Conservation (phyloP, 352 stramenopile genomes). For the Globisporangium recalcitrans region DNA sequence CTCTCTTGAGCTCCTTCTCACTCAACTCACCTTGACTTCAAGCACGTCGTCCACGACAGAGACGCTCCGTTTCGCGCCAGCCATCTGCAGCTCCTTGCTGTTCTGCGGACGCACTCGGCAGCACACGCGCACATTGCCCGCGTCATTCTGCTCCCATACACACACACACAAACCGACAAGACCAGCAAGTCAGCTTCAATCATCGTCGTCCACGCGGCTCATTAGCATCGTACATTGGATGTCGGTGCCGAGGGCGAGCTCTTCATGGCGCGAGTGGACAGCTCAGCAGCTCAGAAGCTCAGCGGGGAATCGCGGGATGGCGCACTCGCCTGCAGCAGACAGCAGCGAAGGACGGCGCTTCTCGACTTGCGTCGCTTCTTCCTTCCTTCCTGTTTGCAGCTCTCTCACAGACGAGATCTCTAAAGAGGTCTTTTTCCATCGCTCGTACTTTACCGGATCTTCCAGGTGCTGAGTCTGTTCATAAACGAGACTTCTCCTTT, state of each 20-base stretch:
- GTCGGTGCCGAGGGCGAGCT: not conserved
- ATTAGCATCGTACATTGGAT: not conserved
- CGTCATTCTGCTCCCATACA: conserved; percentile 10
- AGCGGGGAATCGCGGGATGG: not conserved
- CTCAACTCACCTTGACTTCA: conserved; percentile 51
- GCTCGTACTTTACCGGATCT: not conserved
- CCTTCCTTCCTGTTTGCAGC: not conserved
- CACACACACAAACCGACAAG: not conserved
- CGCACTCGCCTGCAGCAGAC: not conserved
- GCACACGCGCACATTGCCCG: conserved; percentile 73
- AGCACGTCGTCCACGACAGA: conserved; percentile 42
- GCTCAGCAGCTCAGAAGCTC: not conserved
- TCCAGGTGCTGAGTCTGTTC: not conserved
- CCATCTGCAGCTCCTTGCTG: conserved; percentile 68
- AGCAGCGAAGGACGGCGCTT: not conserved
- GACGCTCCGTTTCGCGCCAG: conserved; percentile 48
- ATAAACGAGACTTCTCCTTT: too few species aligned
- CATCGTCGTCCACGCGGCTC: not conserved
- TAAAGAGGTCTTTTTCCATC: conserved; percentile 1
- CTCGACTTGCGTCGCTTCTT: conserved; percentile 4
- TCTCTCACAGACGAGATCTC: not conserved
- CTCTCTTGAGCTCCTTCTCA: not conserved
- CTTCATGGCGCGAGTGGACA: conserved; percentile 3
- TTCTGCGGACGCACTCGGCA: conserved; percentile 82
- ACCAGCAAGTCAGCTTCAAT: not conserved